phyloP scores from a whole-genome alignment of 23 red algal species.

The Gracilaria gracilis region DNA sequence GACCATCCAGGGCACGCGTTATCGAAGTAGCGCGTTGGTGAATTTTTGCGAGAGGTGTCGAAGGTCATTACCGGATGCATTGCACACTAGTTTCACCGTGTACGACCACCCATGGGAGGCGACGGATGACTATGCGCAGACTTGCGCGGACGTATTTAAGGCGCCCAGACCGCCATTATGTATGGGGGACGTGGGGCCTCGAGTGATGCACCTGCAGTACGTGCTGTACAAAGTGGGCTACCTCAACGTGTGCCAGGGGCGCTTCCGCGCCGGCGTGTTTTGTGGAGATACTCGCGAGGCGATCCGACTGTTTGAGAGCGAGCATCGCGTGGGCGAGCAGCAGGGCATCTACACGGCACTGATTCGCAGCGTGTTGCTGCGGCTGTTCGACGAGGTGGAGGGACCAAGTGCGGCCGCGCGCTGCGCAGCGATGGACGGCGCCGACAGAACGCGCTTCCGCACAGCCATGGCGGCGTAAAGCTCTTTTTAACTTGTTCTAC shows the following conservation, averaged over 20 bases:
- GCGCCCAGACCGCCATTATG: constrained; percentile 3
- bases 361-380: constrained; percentile 10
- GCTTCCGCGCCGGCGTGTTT: constrained; percentile 27
- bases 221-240: constrained; percentile 23
- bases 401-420: neutral
- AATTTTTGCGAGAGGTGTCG: constrained; percentile 37
- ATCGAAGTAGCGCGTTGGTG: neutral
- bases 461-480: constrained; percentile 32
- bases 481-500: neutral
- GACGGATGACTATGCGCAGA: constrained; percentile 11
- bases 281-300: constrained; percentile 9
- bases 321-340: neutral
- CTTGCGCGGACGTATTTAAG: neutral
- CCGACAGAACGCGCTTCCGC: neutral
- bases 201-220: constrained; percentile 40
- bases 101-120: constrained; percentile 41
- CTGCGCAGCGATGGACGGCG: constrained; percentile 5
- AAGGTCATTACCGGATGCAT: neutral
- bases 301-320: neutral
- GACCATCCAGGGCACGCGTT: constrained; percentile 16
- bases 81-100: neutral
- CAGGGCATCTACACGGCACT: constrained; percentile 28
- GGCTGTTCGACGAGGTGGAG: constrained; percentile 23
- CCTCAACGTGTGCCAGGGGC: neutral
- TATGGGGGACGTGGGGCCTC: constrained; percentile 12